A percentile compares a stretch with the other conserved stretches of the same genome.
Conservation (phyloP, 441 rosid genomes). For the Biscutella auriculata region DNA sequence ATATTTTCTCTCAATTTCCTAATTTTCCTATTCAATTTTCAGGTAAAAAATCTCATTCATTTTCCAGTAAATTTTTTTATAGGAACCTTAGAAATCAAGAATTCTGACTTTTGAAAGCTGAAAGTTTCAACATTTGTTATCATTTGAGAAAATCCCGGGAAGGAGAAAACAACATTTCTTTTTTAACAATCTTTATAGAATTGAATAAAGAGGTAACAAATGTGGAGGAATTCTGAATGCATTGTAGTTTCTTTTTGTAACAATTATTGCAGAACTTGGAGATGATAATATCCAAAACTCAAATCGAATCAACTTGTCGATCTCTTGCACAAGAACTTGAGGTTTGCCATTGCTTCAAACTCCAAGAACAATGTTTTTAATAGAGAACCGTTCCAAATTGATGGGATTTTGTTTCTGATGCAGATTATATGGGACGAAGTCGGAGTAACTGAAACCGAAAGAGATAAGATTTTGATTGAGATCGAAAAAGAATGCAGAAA, state of each 20-base stretch:
- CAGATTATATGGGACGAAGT: slow-evolving; percentile 85
- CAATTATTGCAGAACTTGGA: slow-evolving; percentile 11
- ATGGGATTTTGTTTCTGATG: background rate
- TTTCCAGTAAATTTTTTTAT: background rate
- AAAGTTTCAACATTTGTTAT: background rate
- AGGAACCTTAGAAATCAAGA: too few relatives aligned
- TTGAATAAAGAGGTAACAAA: background rate
- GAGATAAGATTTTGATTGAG: slow-evolving; percentile 57
- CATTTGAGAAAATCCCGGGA: background rate
- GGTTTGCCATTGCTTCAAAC: slow-evolving; percentile 24
- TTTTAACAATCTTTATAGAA: background rate
- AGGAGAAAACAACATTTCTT: background rate
- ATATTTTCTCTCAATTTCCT: background rate
- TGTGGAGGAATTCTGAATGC: background rate
- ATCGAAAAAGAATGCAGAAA: slow-evolving; percentile 67
- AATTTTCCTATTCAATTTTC: background rate
- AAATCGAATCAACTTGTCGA: slow-evolving; percentile 41
- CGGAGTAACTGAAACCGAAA: slow-evolving; percentile 54
- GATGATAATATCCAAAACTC: slow-evolving; percentile 23
- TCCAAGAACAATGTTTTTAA: background rate
- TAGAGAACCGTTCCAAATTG: background rate
- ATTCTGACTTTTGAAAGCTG: background rate
- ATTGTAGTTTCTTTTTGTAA: too few relatives aligned
- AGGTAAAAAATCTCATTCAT: slow-evolving; percentile 13
- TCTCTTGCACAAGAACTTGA: slow-evolving; percentile 47